Base-by-base conservation (phyloP, 768 basidiomycete species). In the Pulveroboletus sp. region DNA sequence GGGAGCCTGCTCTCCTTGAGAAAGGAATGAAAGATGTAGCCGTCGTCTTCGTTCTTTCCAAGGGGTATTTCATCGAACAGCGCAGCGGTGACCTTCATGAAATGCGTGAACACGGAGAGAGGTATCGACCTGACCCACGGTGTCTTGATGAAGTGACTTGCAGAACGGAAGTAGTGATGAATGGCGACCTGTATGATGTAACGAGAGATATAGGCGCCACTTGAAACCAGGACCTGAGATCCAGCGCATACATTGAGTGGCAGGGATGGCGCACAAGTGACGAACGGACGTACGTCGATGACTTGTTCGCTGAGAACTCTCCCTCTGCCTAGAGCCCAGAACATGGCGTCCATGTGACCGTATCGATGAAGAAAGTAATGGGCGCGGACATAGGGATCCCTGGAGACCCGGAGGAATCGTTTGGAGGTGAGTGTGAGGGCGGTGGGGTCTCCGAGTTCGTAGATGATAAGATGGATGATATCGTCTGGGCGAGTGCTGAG, bases 111-210 rank as follows among this genome's bases (percentile, higher is more conserved):
- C 43, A 83, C 78, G 15, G 73, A 61, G 31, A 86, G 69, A 6
- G 80, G 71, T 43, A 89, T 73, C 26, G 75, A 77, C 59, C 86
- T 78, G 56, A 84, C 85, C 87, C 87, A 90, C 21, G 71, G 70
- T 1, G 83, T 78, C 69, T 88, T 88, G 67, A 89, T 79, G 56
- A 89, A 90, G 52, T 85, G 84, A 27, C 79, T 70, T 52, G 80
- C 79, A 3, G 84, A 80, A 54, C 83, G 78, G 64, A 87, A 90
- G 64, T 82, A 88, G 62, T 89, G 88, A 52, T 89, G 86, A 46
- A 85, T 80, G 32, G 86, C 84, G 46, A 85, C 76, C 67, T 90
- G 88, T 40, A 84, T 75, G 41, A 90, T 76, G 69, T 90, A 90
- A 42, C 88, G 79, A 54, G 87, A 89, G 54, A 89, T 66, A 61